A percentile compares a stretch with the other conserved stretches of the same genome.
Conservation (phyloP, 257 asterid genomes). For the Mitragyna speciosa region DNA sequence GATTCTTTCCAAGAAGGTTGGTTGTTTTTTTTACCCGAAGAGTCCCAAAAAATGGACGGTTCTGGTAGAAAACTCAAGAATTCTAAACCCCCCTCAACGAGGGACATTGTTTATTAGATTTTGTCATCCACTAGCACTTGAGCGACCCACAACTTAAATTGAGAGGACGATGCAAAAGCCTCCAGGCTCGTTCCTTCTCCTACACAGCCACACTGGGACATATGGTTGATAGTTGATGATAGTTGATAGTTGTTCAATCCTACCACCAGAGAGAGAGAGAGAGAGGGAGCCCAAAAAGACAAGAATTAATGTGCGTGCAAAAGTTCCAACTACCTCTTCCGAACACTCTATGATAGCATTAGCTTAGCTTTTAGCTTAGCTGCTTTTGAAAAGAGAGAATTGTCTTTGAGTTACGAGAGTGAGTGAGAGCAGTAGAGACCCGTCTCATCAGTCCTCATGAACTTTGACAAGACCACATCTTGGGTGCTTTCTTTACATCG, state of each 20-base stretch:
- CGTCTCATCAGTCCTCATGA: constrained; percentile 33
- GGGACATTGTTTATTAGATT: no score
- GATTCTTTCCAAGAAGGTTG: no score
- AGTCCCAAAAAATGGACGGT: no score
- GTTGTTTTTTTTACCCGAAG: no score
- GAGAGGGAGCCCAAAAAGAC: constrained; percentile 1
- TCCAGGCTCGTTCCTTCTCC: background rate
- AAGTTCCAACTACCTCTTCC: constrained; percentile 37
- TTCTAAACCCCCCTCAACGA: no score
- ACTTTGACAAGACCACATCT: constrained; percentile 30
- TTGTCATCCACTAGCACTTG: constrained; percentile 16
- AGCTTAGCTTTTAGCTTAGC: background rate
- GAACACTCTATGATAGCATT: background rate
- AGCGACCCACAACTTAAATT: constrained; percentile 6
- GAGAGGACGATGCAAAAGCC: background rate
- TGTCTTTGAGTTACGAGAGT: background rate
- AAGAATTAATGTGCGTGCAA: constrained; percentile 27
- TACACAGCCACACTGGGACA: constrained; percentile 6
- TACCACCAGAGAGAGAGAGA: constrained; percentile 14
- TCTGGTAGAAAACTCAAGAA: no score
- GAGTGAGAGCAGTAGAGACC: constrained; percentile 18
- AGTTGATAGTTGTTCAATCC: constrained; percentile 19
- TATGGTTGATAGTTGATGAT: background rate
- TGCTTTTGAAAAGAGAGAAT: background rate
- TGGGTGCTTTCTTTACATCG: background rate